Evolutionary conservation across 352 stramenopile species (phyloP), one percentile per base, ranked within the genome.

Genomic region (Phytophthora niederhauseri): DNA sequence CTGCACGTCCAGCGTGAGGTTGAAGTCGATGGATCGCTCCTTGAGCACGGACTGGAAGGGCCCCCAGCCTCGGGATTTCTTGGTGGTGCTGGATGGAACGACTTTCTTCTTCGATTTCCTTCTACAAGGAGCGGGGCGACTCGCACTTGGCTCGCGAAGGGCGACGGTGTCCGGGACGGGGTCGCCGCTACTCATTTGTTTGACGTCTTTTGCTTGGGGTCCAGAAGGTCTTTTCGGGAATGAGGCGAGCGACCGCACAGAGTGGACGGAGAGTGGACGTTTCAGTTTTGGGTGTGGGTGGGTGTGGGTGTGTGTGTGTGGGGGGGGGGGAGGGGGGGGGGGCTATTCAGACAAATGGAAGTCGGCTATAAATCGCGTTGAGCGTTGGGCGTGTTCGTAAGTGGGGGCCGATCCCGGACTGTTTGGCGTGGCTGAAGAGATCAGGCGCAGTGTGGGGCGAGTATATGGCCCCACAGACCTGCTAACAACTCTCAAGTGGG

Each of bases 1-100:
- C 55, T 84, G 68, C 49, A 84, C 70, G 65, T 84, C 73, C 14
- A 84, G 71, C 48, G 61, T 81, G 15, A 84, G 66, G 57, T 81
- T 84, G 60, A 84, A 81, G n/a, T 75, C 73, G 8, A 79, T 57
- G 6, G 73, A 75, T 6, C 76, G 67, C 57, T 84, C 70, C 28
- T 72, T 74, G 20, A 67, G 14, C 17, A 82, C 63, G 8, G 71
- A 79, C 28, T 69, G 61, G 62, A 68, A 81, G 8, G 70, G 70
- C 3, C 70, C 74, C 70, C 67, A 78, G 6, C 70, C 75, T 0
- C 49, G 46, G 4, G 7, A 4, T 17, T 43, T 43, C 34, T 43
- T 43, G 34, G 34, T 43, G 3, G 3, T 43, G 34, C 3, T 30
- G 3, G 34, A 43, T 6, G 12, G 17, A 0, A 9, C 6, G 12